Evolutionary conservation across 2,329 filamentous ascomycete genomes (phyloP), one percentile per base, ranked within the genome.

Genomic region (Lecanicillium sp.): DNA sequence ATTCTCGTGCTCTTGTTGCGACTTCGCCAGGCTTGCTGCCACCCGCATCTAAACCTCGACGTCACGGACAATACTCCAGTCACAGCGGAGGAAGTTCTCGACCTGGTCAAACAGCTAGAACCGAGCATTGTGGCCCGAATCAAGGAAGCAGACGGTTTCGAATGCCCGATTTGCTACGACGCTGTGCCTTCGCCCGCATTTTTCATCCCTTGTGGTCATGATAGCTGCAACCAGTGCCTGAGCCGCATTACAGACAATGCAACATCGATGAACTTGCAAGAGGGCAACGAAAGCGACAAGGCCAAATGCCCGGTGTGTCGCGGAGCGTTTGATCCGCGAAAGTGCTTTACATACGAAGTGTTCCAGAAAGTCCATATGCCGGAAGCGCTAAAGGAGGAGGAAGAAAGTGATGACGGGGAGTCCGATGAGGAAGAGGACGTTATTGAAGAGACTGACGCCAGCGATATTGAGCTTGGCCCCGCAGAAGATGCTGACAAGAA

Each of bases 141-240:
- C 60, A 85, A 71, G 55, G 61, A 59, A 1, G 61, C 64, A 1
- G 72, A 81, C 1, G 76, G 72, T 2, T 87, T 91, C 42, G 84
- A 90, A 60, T 95, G 90, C 58, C 87, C 87, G 0, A 82, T 93
- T 17, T 95, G 90, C 62, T 83, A 86, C 50, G 90, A 95, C 58
- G 81, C 74, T 2, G 79, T 84, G 6, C 73, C 77, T 12, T 90
- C 90, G 52, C 86, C 87, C 0, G 78, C 78, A 3, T 87, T 95
- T 53, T 84, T 90, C 62, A 73, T 88, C 44, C 88, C 88, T 1
- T 95, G 90, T 59, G 90, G 90, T 2, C 90, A 95, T 59, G 80
- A 84, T 51, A 81, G 82, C 20, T 95, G 90, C 64, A 70, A 76
- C 1, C 84, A 90, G 53, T 95, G 90, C 60, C 82, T 93, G 52